Evolutionary conservation across 2,329 filamentous ascomycete species (phyloP).

Genomic region (Aquanectria penicillioides): DNA sequence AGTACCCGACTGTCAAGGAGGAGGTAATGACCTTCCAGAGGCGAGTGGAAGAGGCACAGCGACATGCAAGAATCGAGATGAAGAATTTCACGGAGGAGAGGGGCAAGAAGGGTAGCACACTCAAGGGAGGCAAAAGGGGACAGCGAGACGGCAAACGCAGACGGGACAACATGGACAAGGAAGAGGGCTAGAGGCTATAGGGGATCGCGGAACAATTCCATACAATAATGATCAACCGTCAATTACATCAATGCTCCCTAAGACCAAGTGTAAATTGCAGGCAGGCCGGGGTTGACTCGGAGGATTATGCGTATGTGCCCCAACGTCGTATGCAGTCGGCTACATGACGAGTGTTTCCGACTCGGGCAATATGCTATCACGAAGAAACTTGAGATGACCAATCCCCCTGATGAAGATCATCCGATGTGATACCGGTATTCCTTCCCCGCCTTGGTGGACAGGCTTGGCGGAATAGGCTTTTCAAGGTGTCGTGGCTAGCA

Average conservation of each 20-base stretch:
- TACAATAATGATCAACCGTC: conserved; percentile 5
- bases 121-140: conserved; percentile 51
- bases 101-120: conserved; percentile 62
- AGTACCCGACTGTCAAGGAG: conserved; percentile 78
- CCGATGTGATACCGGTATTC: too few relatives aligned
- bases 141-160: conserved; percentile 55
- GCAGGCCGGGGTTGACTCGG: neutral
- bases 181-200: conserved; percentile 67
- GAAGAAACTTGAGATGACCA: too few relatives aligned
- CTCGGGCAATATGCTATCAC: too few relatives aligned
- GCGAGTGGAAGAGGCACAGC: conserved; percentile 84
- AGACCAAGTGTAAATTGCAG: neutral
- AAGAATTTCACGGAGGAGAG: conserved; percentile 79
- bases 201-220: neutral
- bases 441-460: neutral
- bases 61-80: conserved; percentile 82
- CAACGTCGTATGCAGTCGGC: too few relatives aligned
- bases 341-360: too few relatives aligned
- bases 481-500: neutral
- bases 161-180: conserved; percentile 76
- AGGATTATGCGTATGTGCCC: neutral
- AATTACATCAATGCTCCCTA: neutral
- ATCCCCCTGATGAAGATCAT: too few relatives aligned
- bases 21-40: conserved; percentile 85
- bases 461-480: neutral